Evolutionary conservation across 1,284 basidiomycete genomes (phyloP).

Genomic region (Tylopilus sp.): DNA sequence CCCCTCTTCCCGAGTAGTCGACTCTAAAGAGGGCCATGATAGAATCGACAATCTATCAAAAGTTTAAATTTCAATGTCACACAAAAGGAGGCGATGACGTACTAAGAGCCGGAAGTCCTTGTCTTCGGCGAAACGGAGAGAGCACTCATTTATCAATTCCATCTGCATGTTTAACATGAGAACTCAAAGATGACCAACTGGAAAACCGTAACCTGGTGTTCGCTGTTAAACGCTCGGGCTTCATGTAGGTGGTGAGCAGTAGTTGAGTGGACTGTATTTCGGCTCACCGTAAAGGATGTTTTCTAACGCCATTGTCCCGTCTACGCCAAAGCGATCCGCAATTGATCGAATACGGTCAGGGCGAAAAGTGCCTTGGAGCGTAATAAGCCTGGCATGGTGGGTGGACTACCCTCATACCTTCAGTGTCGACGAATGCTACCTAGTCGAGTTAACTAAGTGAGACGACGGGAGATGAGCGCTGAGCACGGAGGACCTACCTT

Average conservation of each 20-base stretch:
- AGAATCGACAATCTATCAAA: conserved; percentile 77
- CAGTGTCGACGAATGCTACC: conserved; percentile 93
- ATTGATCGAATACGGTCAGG: conserved; percentile 88
- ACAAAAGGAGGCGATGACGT: conserved; percentile 6
- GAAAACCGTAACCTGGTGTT: conserved; percentile 61
- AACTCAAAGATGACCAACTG: neutral
- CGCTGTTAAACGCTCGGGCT: conserved; percentile 84
- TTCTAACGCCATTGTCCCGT: conserved; percentile 81
- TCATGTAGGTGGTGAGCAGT: conserved; percentile 5
- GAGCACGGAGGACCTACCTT: conserved; percentile 49
- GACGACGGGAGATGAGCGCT: neutral
- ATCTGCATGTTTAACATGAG: conserved; percentile 46
- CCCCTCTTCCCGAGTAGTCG: conserved; percentile 88
- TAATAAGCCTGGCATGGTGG: conserved; percentile 5
- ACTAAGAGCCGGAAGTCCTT: conserved; percentile 76
- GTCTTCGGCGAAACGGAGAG: conserved; percentile 77
- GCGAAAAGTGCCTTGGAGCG: conserved; percentile 74
- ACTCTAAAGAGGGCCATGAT: conserved; percentile 95
- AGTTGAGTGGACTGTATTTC: neutral
- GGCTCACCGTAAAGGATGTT: conserved; percentile 75
- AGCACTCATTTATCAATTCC: conserved; percentile 85
- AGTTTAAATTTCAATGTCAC: conserved; percentile 10
- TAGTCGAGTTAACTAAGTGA: conserved; percentile 26
- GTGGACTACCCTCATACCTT: conserved; percentile 46
- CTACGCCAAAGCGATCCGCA: conserved; percentile 88